Conservation (phyloP, 345 rosid species). For the Arabis alpina region DNA sequence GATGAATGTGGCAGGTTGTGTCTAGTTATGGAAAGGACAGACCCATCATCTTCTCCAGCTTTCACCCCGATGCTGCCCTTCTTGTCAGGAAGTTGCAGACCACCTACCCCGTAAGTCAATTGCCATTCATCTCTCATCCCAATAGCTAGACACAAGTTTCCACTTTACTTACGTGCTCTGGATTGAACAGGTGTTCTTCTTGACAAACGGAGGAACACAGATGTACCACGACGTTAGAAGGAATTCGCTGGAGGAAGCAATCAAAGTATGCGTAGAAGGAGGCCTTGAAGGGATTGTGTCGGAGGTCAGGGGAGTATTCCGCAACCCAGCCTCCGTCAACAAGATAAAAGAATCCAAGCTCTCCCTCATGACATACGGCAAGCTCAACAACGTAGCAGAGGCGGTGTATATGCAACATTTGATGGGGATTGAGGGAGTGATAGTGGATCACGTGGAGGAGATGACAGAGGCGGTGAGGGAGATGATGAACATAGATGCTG, state of each 20-base stretch:
- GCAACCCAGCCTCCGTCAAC: constrained; percentile 67
- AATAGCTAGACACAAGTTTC: not conserved
- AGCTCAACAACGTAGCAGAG: constrained; percentile 79
- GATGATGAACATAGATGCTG: constrained; percentile 48
- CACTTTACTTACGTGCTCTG: constrained; percentile 1
- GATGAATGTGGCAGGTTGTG: constrained; percentile 52
- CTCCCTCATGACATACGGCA: constrained; percentile 77
- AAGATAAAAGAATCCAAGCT: constrained; percentile 86
- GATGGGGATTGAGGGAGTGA: constrained; percentile 94
- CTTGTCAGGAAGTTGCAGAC: constrained; percentile 73
- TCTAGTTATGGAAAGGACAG: constrained; percentile 57
- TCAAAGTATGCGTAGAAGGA: constrained; percentile 70
- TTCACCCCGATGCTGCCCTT: constrained; percentile 92
- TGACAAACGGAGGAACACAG: constrained; percentile 75
- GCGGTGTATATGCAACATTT: constrained; percentile 88
- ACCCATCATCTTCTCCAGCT: constrained; percentile 81
- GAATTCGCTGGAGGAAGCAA: constrained; percentile 87
- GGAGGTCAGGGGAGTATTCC: constrained; percentile 75
- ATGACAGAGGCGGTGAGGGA: constrained; percentile 66
- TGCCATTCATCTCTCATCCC: not conserved
- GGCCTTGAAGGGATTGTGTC: constrained; percentile 84
- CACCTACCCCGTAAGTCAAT: constrained; percentile 68
- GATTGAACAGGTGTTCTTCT: constrained; percentile 68
- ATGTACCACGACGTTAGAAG: constrained; percentile 66
- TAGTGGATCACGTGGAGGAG: constrained; percentile 82